These are phyloP conservation scores for Stylonectria norvegica DNA, from an alignment of 2,329 filamentous ascomycete species.

Conservation along the genomic window DNA sequence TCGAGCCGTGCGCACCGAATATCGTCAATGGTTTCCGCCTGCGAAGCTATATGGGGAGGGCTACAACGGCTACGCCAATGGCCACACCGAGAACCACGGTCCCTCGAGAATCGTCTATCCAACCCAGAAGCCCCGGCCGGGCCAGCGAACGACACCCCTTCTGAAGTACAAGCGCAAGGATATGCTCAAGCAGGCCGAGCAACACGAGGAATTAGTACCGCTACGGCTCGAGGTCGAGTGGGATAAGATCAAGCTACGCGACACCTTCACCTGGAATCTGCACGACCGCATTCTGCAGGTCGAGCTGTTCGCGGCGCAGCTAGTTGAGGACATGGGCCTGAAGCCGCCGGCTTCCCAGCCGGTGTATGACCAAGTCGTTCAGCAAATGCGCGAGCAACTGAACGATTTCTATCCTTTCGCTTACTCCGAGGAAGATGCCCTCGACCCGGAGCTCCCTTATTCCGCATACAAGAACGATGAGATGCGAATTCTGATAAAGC, in stretches of 20 bases:
- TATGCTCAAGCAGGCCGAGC: constrained; percentile 79
- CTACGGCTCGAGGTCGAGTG: constrained; percentile 90
- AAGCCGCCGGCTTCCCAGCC: constrained; percentile 67
- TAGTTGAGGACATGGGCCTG: constrained; percentile 86
- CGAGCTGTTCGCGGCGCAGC: constrained; percentile 80
- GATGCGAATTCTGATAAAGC: constrained; percentile 92
- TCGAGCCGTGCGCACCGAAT: constrained; percentile 54
- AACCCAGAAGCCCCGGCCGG: constrained; percentile 68
- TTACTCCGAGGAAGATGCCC: constrained; percentile 81
- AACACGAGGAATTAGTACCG: constrained; percentile 86
- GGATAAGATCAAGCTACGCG: constrained; percentile 91
- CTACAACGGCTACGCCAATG: constrained; percentile 87
- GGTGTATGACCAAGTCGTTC: constrained; percentile 56
- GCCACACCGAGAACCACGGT: constrained; percentile 68
- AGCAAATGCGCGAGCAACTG: constrained; percentile 83
- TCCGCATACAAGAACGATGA: constrained; percentile 97
- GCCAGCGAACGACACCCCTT: constrained; percentile 69
- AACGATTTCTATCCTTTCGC: constrained; percentile 92
- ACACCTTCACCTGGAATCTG: constrained; percentile 98
- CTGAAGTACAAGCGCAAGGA: constrained; percentile 77
- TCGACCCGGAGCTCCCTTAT: constrained; percentile 88
- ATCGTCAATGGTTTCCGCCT: constrained; percentile 54
- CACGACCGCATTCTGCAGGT: constrained; percentile 80
- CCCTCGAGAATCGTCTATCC: constrained; percentile 77
- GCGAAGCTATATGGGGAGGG: constrained; percentile 65